Conservation (phyloP, 495 filamentous ascomycete genomes). For the Penicillium canescens region DNA sequence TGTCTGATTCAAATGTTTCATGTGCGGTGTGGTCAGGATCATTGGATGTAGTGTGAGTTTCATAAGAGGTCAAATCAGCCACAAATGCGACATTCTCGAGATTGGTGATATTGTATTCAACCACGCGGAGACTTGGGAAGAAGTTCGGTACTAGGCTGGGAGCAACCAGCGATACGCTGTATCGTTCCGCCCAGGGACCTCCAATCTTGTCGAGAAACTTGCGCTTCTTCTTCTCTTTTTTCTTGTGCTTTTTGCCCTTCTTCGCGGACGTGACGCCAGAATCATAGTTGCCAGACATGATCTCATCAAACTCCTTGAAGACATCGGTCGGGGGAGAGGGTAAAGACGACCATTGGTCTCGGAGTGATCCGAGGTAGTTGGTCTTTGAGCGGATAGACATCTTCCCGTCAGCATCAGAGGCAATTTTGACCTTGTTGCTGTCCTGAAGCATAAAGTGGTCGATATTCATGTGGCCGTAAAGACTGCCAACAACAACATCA, state of each 20-base stretch:
- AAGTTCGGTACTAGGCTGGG: slow-evolving; percentile 92
- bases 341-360: slow-evolving; percentile 73
- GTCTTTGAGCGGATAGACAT: slow-evolving; percentile 63
- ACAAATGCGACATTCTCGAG: slow-evolving; percentile 57
- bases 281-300: slow-evolving; percentile 12
- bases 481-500: slow-evolving; percentile 75
- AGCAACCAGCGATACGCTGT: slow-evolving; percentile 72
- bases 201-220: slow-evolving; percentile 69
- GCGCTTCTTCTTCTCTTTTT: slow-evolving; percentile 49
- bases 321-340: slow-evolving; percentile 52
- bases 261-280: slow-evolving; percentile 12
- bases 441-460: slow-evolving; percentile 97
- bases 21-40: not conserved
- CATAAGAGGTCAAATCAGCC: not conserved
- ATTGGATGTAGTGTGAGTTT: slow-evolving; percentile 14
- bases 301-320: slow-evolving; percentile 12
- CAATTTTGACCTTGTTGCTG: slow-evolving; percentile 67
- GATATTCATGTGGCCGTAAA: slow-evolving; percentile 98
- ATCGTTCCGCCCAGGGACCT: slow-evolving; percentile 81
- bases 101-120: slow-evolving; percentile 92
- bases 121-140: slow-evolving; percentile 81
- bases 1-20: slow-evolving; percentile 1
- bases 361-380: slow-evolving; percentile 78
- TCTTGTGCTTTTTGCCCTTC: slow-evolving; percentile 43
- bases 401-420: slow-evolving; percentile 15